Evolutionary conservation across 495 filamentous ascomycete species (phyloP).

Genomic region (Podospora didyma): DNA sequence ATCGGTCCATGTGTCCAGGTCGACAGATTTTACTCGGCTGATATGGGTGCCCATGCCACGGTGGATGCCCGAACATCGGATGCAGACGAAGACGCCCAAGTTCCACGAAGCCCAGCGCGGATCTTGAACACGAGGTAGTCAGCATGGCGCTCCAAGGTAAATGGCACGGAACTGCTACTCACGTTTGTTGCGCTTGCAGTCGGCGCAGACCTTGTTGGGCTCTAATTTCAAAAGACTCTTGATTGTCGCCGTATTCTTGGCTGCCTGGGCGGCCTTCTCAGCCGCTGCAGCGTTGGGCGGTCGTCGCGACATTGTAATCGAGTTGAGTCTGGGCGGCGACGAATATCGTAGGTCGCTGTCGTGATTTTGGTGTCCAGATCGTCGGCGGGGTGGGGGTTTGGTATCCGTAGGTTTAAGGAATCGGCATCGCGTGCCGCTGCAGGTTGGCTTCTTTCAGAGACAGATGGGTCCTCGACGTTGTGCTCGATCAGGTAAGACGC

Average conservation of each 20-base stretch:
- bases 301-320: constrained; percentile 76
- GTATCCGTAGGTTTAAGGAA: neutral
- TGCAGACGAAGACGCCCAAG: constrained; percentile 91
- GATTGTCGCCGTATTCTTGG: constrained; percentile 80
- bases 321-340: neutral
- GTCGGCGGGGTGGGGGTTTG: neutral
- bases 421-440: neutral
- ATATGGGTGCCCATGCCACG: constrained; percentile 99
- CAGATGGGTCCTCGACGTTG: neutral
- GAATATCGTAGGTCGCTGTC: neutral
- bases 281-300: constrained; percentile 63
- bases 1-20: constrained; percentile 96
- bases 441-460: neutral
- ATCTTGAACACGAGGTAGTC: constrained; percentile 47
- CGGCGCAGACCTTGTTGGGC: constrained; percentile 90
- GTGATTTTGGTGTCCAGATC: neutral
- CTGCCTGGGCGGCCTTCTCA: constrained; percentile 69
- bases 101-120: constrained; percentile 99
- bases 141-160: neutral
- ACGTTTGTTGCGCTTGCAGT: constrained; percentile 99
- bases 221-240: constrained; percentile 91
- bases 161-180: constrained; percentile 30
- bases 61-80: constrained; percentile 96
- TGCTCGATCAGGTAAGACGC: neutral
- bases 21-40: constrained; percentile 94